These are phyloP conservation scores for Avena sativa DNA, from an alignment of 176 grass and related monocot species.

Conservation along the genomic window DNA sequence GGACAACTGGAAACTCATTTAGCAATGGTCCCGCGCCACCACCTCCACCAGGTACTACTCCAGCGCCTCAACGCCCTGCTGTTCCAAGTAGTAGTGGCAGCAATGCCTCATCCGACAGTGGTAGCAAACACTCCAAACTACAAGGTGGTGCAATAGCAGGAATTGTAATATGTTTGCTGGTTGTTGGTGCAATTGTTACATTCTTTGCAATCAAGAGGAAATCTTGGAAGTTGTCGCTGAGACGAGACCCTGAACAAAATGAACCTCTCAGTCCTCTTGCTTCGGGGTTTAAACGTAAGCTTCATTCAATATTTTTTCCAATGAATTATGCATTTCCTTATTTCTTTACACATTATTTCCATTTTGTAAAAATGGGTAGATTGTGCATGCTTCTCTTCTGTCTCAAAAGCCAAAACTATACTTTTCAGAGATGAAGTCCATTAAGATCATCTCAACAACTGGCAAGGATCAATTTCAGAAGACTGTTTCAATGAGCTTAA, in stretches of 20 bases:
- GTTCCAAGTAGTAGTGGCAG: conserved; percentile 36
- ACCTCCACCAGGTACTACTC: conserved; percentile 64
- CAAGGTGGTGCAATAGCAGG: conserved; percentile 77
- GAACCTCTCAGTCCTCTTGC: conserved; percentile 75
- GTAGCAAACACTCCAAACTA: conserved; percentile 59
- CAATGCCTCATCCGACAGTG: conserved; percentile 18
- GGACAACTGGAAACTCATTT: conserved; percentile 79
- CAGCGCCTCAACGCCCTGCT: conserved; percentile 37
- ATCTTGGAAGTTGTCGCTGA: conserved; percentile 48
- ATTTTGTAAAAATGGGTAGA: conserved; percentile 1
- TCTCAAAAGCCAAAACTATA: conserved; percentile 15
- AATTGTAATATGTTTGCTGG: conserved; percentile 86
- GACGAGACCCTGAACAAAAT: conserved; percentile 57
- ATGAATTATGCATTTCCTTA: background rate
- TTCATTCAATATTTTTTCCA: conserved; percentile 3
- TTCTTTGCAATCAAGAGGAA: conserved; percentile 75
- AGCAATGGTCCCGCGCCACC: conserved; percentile 67
- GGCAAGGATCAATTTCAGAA: conserved; percentile 55
- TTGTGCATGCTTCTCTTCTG: background rate
- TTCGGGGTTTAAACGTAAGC: conserved; percentile 61
- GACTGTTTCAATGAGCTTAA: conserved; percentile 80
- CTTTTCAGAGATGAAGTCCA: conserved; percentile 71
- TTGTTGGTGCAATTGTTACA: conserved; percentile 55
- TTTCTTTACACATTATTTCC: conserved; percentile 5
- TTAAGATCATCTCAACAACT: conserved; percentile 63